Evolutionary conservation across 768 basidiomycete species (phyloP).

Genomic region (Phanerodontia chrysosporium): DNA sequence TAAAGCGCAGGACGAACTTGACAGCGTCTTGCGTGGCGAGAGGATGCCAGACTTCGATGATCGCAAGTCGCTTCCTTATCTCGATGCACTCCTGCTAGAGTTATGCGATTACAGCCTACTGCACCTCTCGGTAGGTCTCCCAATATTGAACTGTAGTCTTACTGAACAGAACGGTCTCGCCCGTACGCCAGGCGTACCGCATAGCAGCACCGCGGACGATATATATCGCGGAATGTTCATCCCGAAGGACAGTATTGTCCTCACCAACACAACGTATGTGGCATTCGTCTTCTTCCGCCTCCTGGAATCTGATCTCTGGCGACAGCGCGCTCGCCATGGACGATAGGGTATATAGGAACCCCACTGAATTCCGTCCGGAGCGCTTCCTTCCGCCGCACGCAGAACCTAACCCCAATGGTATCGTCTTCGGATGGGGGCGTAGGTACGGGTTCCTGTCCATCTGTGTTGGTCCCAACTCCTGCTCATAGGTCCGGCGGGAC

Average conservation of each 20-base stretch:
- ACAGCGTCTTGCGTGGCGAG: background rate
- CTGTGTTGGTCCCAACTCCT: too few species aligned
- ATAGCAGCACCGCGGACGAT: conserved; percentile 35
- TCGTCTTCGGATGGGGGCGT: conserved; percentile 14
- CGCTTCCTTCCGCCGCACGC: conserved; percentile 4
- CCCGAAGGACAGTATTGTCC: conserved; percentile 35
- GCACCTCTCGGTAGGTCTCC: conserved; percentile 17
- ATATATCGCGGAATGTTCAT: conserved; percentile 38
- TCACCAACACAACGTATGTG: conserved; percentile 38
- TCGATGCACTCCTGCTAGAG: background rate
- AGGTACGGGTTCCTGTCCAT: conserved; percentile 16
- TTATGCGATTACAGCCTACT: conserved; percentile 2
- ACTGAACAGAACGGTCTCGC: too few species aligned
- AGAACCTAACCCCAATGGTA: background rate
- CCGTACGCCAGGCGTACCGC: conserved; percentile 28
- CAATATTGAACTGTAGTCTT: too few species aligned
- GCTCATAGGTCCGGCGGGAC: too few species aligned
- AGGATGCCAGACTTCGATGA: background rate
- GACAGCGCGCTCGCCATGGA: conserved; percentile 19
- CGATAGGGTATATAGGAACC: conserved; percentile 27
- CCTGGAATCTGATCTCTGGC: too few species aligned
- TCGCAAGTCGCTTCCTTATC: background rate
- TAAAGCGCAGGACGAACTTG: background rate
- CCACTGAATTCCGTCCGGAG: conserved; percentile 22
- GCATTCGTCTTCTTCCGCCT: conserved; percentile 12